These are phyloP conservation scores for Trifolium subterraneum DNA, from an alignment of 306 rosid species.

Conservation along the genomic window DNA sequence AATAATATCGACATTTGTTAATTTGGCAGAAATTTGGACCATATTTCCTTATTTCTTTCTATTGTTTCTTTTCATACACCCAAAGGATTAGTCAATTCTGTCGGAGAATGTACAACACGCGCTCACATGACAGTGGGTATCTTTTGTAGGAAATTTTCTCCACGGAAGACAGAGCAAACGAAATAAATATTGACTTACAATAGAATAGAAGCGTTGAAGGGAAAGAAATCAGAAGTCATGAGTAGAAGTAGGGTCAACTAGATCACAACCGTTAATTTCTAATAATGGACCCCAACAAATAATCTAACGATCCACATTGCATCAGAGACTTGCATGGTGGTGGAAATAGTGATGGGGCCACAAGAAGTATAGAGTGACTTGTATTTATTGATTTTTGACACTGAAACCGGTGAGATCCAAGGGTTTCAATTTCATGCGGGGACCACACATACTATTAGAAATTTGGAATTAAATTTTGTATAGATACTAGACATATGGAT, in stretches of 20 bases:
- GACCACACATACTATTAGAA: conserved; percentile 38
- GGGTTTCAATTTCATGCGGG: conserved; percentile 44
- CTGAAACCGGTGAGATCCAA: conserved; percentile 41
- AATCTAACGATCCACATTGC: background rate
- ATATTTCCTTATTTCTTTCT: too few relatives aligned
- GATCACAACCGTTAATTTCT: conserved; percentile 50
- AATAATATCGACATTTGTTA: too few relatives aligned
- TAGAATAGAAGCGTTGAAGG: conserved; percentile 34
- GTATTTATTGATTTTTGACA: conserved; percentile 40
- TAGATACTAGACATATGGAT: conserved; percentile 32
- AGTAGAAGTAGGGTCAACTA: conserved; percentile 44
- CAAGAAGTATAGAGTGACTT: background rate
- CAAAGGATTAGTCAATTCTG: background rate
- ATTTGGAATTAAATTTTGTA: conserved; percentile 37
- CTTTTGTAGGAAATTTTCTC: background rate
- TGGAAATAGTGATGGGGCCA: conserved; percentile 22
- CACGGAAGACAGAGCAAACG: background rate
- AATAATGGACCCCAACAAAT: background rate
- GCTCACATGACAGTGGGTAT: background rate
- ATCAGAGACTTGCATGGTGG: conserved; percentile 34
- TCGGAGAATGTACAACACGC: conserved; percentile 24
- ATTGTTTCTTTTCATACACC: background rate
- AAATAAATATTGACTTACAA: conserved; percentile 41
- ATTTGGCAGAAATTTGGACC: too few relatives aligned
- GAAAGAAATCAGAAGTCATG: conserved; percentile 24